A percentile compares a stretch with the other conserved stretches of the same genome.
Conservation (phyloP, 140 eudicot genomes). For the Cichorium intybus region DNA sequence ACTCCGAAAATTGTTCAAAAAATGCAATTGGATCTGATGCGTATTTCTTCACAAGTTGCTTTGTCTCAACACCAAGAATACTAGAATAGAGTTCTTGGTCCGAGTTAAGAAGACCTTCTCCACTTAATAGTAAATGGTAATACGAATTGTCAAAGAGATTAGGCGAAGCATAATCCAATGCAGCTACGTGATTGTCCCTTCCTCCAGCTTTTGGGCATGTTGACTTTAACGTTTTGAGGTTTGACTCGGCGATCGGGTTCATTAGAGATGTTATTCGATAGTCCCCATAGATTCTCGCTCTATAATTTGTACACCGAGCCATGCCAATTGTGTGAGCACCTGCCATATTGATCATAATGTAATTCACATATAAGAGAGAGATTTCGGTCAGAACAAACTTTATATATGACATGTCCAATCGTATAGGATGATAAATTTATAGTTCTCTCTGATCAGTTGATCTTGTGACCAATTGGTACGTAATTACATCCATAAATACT, state of each 20-base stretch:
- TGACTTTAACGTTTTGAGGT: constrained; percentile 48
- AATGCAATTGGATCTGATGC: constrained; percentile 62
- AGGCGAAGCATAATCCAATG: constrained; percentile 68
- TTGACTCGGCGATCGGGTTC: constrained; percentile 35
- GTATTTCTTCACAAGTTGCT: constrained; percentile 52
- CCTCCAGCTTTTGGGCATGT: constrained; percentile 58
- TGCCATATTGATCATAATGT: constrained; percentile 22
- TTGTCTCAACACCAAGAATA: constrained; percentile 54
- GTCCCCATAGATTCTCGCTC: constrained; percentile 83
- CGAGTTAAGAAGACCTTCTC: constrained; percentile 75
- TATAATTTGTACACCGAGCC: constrained; percentile 76
- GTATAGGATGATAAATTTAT: too few relatives aligned
- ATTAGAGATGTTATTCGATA: constrained; percentile 41
- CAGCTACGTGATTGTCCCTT: constrained; percentile 55
- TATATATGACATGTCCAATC: too few relatives aligned
- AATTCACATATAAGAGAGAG: not conserved
- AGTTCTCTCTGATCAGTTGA: too few relatives aligned
- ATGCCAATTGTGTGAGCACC: constrained; percentile 94
- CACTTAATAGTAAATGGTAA: constrained; percentile 58
- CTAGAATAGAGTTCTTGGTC: constrained; percentile 88
- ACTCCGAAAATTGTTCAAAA: constrained; percentile 80
- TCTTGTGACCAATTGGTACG: too few relatives aligned
- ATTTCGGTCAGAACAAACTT: too few relatives aligned
- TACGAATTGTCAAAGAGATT: constrained; percentile 69
- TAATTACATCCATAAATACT: too few relatives aligned